These are phyloP conservation scores for Cladophialophora bantiana DNA, from an alignment of 2,329 filamentous ascomycete genomes.

Conservation along the genomic window DNA sequence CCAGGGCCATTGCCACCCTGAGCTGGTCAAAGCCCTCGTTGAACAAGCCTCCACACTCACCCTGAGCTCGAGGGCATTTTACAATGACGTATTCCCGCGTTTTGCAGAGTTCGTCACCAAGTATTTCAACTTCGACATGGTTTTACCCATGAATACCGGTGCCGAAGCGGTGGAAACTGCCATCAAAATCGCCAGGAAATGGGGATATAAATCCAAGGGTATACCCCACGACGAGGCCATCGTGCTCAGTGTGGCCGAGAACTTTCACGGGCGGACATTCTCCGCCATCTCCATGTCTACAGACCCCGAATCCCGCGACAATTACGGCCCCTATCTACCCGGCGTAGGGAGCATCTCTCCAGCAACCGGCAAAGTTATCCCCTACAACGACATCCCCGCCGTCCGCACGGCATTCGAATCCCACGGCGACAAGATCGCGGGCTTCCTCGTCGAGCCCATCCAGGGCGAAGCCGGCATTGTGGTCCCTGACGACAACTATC, in stretches of 20 bases:
- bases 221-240: constrained; percentile 84
- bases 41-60: constrained; percentile 91
- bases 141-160: constrained; percentile 96
- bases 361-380: constrained; percentile 76
- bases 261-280: constrained; percentile 97
- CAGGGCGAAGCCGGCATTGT: constrained; percentile 98
- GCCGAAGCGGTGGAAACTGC: constrained; percentile 96
- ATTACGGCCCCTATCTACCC: constrained; percentile 96
- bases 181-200: constrained; percentile 95
- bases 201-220: constrained; percentile 95
- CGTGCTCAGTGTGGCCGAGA: constrained; percentile 84
- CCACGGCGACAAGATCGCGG: constrained; percentile 84
- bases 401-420: constrained; percentile 79
- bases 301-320: constrained; percentile 92
- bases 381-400: constrained; percentile 84
- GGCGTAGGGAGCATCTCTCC: constrained; percentile 81
- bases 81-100: constrained; percentile 97
- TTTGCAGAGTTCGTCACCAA: constrained; percentile 91
- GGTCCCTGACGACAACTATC: constrained; percentile 89
- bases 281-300: constrained; percentile 94
- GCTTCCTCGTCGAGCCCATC: constrained; percentile 94
- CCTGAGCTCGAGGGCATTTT: constrained; percentile 91
- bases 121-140: constrained; percentile 96
- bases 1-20: constrained; percentile 97
- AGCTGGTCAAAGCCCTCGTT: constrained; percentile 86